phyloP scores from a whole-genome alignment of 441 rosid species.

The Capsella rubella region DNA sequence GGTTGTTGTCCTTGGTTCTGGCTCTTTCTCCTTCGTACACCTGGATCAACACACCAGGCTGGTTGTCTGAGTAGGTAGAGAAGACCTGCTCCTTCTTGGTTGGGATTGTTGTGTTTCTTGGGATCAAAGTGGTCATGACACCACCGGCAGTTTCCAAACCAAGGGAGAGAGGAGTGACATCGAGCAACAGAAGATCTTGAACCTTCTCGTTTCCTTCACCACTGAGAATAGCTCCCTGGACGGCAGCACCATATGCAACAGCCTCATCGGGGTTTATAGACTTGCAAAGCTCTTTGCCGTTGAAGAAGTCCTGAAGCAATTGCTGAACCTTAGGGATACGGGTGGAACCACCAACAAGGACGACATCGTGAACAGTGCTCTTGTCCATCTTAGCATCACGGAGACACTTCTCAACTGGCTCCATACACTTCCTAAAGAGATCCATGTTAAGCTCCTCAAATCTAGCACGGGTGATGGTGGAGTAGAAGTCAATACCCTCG shows the following conservation, averaged over 20 bases:
- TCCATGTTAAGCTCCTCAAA: conserved; percentile 74
- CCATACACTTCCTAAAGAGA: conserved; percentile 69
- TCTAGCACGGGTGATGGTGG: conserved; percentile 61
- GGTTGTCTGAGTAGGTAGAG: conserved; percentile 69
- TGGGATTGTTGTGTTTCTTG: conserved; percentile 66
- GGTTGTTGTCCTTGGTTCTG: conserved; percentile 67
- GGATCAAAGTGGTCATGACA: conserved; percentile 62
- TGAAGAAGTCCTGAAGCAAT: conserved; percentile 67
- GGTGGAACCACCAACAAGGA: conserved; percentile 73
- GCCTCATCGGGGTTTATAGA: conserved; percentile 72
- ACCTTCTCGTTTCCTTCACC: conserved; percentile 71
- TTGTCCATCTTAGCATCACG: conserved; percentile 74
- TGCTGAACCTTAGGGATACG: conserved; percentile 74
- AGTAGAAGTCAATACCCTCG: conserved; percentile 65
- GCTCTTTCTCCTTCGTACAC: conserved; percentile 73
- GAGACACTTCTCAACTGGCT: conserved; percentile 70
- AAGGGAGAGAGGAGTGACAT: conserved; percentile 66
- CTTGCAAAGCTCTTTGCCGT: conserved; percentile 72
- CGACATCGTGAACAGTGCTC: conserved; percentile 58
- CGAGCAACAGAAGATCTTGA: conserved; percentile 66
- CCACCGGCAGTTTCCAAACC: conserved; percentile 66
- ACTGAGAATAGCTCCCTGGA: conserved; percentile 69
- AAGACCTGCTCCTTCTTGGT: conserved; percentile 67
- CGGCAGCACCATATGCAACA: conserved; percentile 73
- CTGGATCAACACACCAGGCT: conserved; percentile 63